Evolutionary conservation across 805 yeast species (phyloP).

Genomic region (Priceomyces fermenticarens): DNA sequence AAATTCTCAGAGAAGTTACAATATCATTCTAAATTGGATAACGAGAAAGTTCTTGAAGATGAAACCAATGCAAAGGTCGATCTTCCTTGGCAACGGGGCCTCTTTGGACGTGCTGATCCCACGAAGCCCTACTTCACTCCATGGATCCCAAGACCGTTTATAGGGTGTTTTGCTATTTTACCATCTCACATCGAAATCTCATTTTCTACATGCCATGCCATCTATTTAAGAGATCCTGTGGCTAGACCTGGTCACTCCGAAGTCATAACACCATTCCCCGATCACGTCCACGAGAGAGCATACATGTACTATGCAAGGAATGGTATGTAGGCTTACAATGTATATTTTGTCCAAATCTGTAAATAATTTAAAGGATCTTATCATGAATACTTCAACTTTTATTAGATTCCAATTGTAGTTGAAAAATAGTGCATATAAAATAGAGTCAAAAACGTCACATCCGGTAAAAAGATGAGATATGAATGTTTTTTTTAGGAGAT

Average conservation of each 20-base stretch:
- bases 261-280: conserved; percentile 85
- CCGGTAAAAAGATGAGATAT: background rate
- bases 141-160: conserved; percentile 91
- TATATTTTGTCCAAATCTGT: background rate
- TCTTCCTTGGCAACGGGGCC: conserved; percentile 77
- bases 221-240: conserved; percentile 94
- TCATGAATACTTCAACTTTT: too few species aligned
- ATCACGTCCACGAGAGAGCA: conserved; percentile 85
- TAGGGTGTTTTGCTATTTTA: conserved; percentile 87
- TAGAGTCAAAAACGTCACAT: background rate
- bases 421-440: too few species aligned
- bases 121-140: conserved; percentile 89
- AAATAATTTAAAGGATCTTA: too few species aligned
- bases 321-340: conserved; percentile 40
- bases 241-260: conserved; percentile 97
- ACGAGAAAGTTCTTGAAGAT: conserved; percentile 48
- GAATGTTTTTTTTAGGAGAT: background rate
- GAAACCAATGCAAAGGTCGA: conserved; percentile 48
- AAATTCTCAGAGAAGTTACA: conserved; percentile 22
- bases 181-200: conserved; percentile 92
- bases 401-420: too few species aligned
- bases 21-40: conserved; percentile 37
- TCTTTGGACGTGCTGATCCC: conserved; percentile 78
- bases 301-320: conserved; percentile 88
- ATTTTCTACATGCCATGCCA: conserved; percentile 90